Conservation (phyloP, 352 stramenopile species). For the Aphanomyces astaci region DNA sequence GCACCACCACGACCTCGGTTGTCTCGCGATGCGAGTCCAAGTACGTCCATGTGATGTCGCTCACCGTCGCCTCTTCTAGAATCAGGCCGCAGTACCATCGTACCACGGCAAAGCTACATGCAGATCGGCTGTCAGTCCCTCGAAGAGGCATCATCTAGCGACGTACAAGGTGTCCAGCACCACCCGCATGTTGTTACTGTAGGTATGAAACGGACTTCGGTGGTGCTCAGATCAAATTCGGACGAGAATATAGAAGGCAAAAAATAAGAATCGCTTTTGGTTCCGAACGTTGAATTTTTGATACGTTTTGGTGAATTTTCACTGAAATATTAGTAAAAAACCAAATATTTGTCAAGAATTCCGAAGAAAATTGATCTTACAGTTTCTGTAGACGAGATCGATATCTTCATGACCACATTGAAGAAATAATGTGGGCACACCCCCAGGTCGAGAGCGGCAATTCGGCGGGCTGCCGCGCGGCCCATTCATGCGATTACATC, state of each 20-base stretch:
- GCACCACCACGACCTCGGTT: slow-evolving; percentile 45
- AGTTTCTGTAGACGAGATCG: too few relatives aligned
- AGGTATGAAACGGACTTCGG: neutral
- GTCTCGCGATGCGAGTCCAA: slow-evolving; percentile 38
- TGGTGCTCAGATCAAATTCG: too few relatives aligned
- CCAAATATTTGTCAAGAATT: too few relatives aligned
- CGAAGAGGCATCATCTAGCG: neutral
- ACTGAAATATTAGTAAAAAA: too few relatives aligned
- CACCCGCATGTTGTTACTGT: neutral
- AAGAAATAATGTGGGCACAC: slow-evolving; percentile 17
- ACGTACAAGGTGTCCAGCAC: neutral
- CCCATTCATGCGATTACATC: slow-evolving; percentile 24
- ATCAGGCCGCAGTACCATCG: slow-evolving; percentile 48
- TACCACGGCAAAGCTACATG: slow-evolving; percentile 39
- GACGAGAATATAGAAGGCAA: too few relatives aligned
- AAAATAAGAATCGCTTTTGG: too few relatives aligned
- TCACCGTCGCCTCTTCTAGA: slow-evolving; percentile 34
- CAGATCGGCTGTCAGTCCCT: slow-evolving; percentile 26
- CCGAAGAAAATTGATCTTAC: too few relatives aligned
- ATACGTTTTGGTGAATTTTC: too few relatives aligned
- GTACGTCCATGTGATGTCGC: slow-evolving; percentile 67
- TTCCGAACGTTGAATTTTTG: too few relatives aligned
- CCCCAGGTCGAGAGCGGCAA: slow-evolving; percentile 11
- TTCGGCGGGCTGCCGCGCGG: slow-evolving; percentile 9
- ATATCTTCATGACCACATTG: too few relatives aligned